phyloP scores from a whole-genome alignment of 139 green algal species.

The Picochlorum sp. region DNA sequence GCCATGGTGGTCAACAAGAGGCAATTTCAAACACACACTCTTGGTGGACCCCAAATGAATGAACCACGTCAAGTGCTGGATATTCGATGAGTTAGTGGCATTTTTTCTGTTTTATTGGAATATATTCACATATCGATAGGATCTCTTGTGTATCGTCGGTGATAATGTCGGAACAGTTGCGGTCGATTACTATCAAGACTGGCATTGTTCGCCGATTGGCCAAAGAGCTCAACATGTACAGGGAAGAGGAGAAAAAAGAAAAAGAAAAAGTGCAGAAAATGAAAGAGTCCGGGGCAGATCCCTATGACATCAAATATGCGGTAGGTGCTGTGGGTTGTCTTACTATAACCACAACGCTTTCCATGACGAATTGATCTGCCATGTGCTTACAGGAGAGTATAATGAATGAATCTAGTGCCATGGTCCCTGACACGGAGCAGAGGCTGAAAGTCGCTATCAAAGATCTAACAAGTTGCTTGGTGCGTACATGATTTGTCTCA shows the following conservation, averaged over 20 bases:
- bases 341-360: background rate
- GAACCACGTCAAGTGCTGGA: no score
- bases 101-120: no score
- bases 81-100: no score
- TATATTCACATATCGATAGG: no score
- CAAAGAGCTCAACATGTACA: constrained; percentile 79
- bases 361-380: background rate
- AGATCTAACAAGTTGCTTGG: constrained; percentile 60
- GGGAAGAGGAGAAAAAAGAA: constrained; percentile 62
- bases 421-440: constrained; percentile 77
- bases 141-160: no score
- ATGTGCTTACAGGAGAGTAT: constrained; percentile 68
- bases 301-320: constrained; percentile 74
- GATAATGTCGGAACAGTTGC: background rate
- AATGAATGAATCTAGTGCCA: constrained; percentile 69
- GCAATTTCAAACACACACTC: no score
- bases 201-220: constrained; percentile 51
- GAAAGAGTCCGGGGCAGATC: constrained; percentile 50
- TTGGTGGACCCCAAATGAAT: no score
- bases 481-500: constrained; percentile 23
- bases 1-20: no score
- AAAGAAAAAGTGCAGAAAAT: constrained; percentile 58
- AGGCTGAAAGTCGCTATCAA: constrained; percentile 58
- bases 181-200: constrained; percentile 62
- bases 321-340: constrained; percentile 31